These are phyloP conservation scores for Fusarium euwallaceae DNA, from an alignment of 2,329 filamentous ascomycete species.

Conservation along the genomic window DNA sequence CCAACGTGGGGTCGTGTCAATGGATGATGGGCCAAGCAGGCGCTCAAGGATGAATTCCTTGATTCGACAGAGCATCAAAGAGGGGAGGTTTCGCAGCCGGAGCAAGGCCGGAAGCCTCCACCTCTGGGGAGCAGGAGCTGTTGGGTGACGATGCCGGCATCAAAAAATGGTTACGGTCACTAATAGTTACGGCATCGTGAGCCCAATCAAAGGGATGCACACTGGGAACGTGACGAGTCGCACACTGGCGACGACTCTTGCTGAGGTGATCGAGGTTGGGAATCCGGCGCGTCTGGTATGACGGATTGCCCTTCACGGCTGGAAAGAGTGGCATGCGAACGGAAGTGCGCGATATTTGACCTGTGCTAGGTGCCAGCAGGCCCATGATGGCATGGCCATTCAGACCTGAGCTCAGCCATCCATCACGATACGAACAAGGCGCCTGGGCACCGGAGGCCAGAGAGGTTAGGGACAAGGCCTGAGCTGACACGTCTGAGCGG, in stretches of 20 bases:
- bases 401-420: constrained; percentile 36
- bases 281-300: constrained; percentile 27
- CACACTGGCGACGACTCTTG: constrained; percentile 24
- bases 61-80: constrained; percentile 34
- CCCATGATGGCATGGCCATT: constrained; percentile 24
- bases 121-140: constrained; percentile 23
- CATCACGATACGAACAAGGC: constrained; percentile 29
- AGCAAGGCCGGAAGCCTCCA: constrained; percentile 34
- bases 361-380: constrained; percentile 24
- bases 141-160: constrained; percentile 36
- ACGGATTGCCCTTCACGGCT: constrained; percentile 18
- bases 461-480: constrained; percentile 6
- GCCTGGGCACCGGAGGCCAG: constrained; percentile 22
- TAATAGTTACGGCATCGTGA: constrained; percentile 38
- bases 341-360: constrained; percentile 42
- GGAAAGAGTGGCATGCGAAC: constrained; percentile 16
- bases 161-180: constrained; percentile 27
- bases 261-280: constrained; percentile 20
- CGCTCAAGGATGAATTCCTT: constrained; percentile 28
- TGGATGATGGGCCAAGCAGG: constrained; percentile 44
- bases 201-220: constrained; percentile 42
- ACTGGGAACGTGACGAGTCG: constrained; percentile 43
- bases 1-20: constrained; percentile 48
- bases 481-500: constrained; percentile 4
- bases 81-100: constrained; percentile 34